These are phyloP conservation scores for Albatrellus ellisii DNA, from an alignment of 768 basidiomycete genomes.

Conservation along the genomic window DNA sequence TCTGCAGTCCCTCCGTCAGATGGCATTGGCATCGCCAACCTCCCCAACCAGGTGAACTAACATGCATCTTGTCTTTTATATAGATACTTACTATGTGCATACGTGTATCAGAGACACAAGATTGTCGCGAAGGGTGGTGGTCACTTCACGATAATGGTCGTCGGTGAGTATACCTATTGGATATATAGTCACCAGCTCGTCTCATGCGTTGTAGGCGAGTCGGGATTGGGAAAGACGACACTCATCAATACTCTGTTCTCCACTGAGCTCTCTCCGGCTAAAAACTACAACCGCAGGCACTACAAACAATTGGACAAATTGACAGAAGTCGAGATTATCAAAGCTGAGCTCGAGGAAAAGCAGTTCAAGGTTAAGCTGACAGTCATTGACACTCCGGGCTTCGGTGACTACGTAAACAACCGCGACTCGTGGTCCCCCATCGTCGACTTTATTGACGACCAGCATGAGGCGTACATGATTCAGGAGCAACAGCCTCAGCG, in stretches of 20 bases:
- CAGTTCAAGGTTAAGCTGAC: constrained; percentile 99
- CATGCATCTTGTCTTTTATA: constrained; percentile 20
- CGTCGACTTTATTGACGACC: constrained; percentile 95
- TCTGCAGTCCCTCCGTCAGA: constrained; percentile 31
- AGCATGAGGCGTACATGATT: constrained; percentile 90
- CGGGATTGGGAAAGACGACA: constrained; percentile 93
- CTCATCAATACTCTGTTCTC: constrained; percentile 99
- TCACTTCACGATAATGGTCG: constrained; percentile 99
- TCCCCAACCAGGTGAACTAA: constrained; percentile 99
- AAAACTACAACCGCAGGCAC: constrained; percentile 84
- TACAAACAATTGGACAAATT: constrained; percentile 97
- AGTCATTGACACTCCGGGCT: constrained; percentile 98
- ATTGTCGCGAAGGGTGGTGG: constrained; percentile 96
- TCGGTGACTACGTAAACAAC: constrained; percentile 99
- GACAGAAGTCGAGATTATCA: constrained; percentile 97
- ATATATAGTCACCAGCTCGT: neutral
- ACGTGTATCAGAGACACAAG: constrained; percentile 72
- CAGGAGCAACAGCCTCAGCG: constrained; percentile 99
- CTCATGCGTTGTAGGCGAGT: constrained; percentile 55
- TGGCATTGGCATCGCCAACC: constrained; percentile 90
- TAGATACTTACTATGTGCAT: constrained; percentile 4
- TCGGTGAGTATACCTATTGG: constrained; percentile 44
- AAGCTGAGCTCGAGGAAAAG: constrained; percentile 98
- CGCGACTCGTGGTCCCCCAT: constrained; percentile 97
- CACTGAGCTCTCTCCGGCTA: constrained; percentile 84